These are phyloP conservation scores for Flagelloscypha sp. DNA, from an alignment of 768 basidiomycete genomes.

Conservation along the genomic window DNA sequence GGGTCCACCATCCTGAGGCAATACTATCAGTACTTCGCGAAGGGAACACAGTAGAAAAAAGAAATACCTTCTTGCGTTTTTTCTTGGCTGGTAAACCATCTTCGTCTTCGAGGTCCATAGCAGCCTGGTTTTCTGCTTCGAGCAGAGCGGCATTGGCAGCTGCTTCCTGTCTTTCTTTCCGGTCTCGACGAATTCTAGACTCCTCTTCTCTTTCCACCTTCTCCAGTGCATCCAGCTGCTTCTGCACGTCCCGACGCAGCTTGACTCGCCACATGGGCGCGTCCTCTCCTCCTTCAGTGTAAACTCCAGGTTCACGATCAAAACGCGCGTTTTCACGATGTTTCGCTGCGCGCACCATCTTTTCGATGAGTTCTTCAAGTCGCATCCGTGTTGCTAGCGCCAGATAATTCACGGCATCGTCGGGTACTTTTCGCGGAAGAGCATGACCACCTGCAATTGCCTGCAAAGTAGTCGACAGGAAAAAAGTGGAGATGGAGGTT, in stretches of 20 bases:
- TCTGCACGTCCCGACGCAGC: constrained; percentile 71
- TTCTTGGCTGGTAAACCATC: too few species aligned
- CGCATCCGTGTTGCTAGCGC: constrained; percentile 73
- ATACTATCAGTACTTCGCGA: too few species aligned
- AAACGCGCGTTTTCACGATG: constrained; percentile 69
- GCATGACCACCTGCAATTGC: constrained; percentile 60
- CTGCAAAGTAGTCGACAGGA: constrained; percentile 62
- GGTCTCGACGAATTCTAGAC: constrained; percentile 58
- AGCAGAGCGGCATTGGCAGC: constrained; percentile 60
- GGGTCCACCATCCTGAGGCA: constrained; percentile 76
- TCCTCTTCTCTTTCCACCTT: constrained; percentile 81
- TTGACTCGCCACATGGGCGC: constrained; percentile 79
- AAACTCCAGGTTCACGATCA: constrained; percentile 56
- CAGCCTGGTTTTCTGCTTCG: constrained; percentile 48
- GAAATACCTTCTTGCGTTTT: too few species aligned
- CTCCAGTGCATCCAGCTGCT: constrained; percentile 70
- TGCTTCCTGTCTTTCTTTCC: constrained; percentile 70
- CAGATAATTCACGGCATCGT: constrained; percentile 69
- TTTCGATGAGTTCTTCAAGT: constrained; percentile 57
- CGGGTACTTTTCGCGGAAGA: constrained; percentile 51
- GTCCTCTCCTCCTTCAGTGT: constrained; percentile 40
- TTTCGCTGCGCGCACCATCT: constrained; percentile 58
- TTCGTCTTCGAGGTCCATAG: too few species aligned
- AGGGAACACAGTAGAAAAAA: too few species aligned
- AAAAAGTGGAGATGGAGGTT: constrained; percentile 61